Conservation (phyloP, 345 rosid genomes). For the Citrus hindsii region DNA sequence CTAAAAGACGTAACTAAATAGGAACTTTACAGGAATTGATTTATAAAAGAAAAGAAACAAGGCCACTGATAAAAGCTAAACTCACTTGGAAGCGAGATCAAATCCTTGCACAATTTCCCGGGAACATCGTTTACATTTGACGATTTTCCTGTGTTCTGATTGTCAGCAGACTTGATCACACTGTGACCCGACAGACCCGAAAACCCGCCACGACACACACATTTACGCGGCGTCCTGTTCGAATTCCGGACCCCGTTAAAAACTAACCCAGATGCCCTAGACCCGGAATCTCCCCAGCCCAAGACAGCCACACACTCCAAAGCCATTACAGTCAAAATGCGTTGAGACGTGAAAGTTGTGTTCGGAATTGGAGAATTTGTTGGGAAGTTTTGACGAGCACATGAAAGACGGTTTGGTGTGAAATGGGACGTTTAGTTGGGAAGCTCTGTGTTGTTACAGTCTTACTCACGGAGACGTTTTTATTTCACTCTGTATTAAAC, state of each 20-base stretch:
- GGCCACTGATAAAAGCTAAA: neutral
- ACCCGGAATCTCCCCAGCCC: conserved; percentile 12
- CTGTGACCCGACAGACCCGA: conserved; percentile 12
- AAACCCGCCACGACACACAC: conserved; percentile 16
- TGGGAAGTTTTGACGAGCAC: conserved; percentile 20
- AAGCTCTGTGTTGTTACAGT: neutral
- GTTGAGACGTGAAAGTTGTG: neutral
- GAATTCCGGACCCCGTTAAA: conserved; percentile 2
- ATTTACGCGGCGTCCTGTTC: neutral
- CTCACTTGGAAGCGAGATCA: conserved; percentile 43
- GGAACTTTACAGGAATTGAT: neutral
- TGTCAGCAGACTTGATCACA: conserved; percentile 21
- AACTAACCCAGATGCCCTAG: conserved; percentile 6
- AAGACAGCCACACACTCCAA: conserved; percentile 11
- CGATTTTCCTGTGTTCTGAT: conserved; percentile 16
- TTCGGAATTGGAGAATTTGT: conserved; percentile 4
- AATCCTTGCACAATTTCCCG: conserved; percentile 30
- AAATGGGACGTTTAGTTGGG: no score
- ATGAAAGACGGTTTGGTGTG: neutral
- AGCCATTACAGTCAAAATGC: conserved; percentile 21
- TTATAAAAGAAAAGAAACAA: neutral
- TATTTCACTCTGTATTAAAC: no score
- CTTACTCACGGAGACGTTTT: neutral
- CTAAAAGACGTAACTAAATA: neutral
- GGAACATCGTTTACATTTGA: conserved; percentile 16